A percentile compares a stretch with the other conserved stretches of the same genome.
Conservation (phyloP, 345 rosid species). For the Chamaenerion angustifolium region DNA sequence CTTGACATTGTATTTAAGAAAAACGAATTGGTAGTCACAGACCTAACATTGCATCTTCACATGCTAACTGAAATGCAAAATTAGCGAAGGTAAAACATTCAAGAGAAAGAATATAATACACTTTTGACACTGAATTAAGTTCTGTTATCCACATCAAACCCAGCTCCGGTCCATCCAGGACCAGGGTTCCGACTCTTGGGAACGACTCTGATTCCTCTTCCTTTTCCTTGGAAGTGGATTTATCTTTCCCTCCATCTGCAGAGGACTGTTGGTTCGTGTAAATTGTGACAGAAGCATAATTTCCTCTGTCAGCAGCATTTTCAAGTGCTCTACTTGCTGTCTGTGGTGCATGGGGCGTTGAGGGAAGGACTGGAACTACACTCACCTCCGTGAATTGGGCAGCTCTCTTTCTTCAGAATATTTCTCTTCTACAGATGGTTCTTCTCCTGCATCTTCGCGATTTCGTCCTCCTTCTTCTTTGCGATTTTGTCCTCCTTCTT, state of each 20-base stretch:
- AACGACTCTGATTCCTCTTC: conserved; percentile 42
- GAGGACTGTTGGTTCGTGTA: conserved; percentile 28
- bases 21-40: too few relatives aligned
- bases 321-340: conserved; percentile 15
- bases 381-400: conserved; percentile 17
- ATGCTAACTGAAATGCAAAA: too few relatives aligned
- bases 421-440: too few relatives aligned
- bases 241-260: conserved; percentile 42
- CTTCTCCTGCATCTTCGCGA: too few relatives aligned
- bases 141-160: conserved; percentile 70
- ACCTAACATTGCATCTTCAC: too few relatives aligned
- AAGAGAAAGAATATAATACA: too few relatives aligned
- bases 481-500: too few relatives aligned
- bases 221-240: conserved; percentile 49
- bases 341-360: conserved; percentile 16
- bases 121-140: conserved; percentile 10
- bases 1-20: too few relatives aligned
- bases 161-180: conserved; percentile 68
- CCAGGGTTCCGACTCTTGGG: conserved; percentile 33
- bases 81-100: too few relatives aligned
- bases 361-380: conserved; percentile 16
- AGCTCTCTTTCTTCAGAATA: too few relatives aligned
- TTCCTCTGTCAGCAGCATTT: conserved; percentile 22
- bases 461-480: too few relatives aligned
- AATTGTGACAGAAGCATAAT: conserved; percentile 10